Evolutionary conservation across 331 rosid genomes (phyloP), one percentile per base, ranked within the genome.

Genomic region (Malus hybrid): DNA sequence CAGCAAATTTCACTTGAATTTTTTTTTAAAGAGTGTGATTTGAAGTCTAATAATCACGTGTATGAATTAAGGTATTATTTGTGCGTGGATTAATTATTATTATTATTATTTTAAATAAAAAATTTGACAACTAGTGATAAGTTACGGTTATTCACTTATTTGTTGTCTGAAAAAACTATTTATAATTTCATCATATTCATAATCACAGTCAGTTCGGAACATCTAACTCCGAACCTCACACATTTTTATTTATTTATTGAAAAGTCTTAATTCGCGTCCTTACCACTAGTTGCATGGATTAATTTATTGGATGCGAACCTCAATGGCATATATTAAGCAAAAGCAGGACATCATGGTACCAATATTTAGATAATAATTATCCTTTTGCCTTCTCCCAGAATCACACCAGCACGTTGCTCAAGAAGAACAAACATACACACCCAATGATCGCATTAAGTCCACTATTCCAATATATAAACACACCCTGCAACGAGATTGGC

Each of bases 111-210:
- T 0, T 2, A 39, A 39, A 39, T 39, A 39, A 10, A 0, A 36
- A 39, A 9, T 0, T 0, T 0, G 10, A 39, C 1, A 39, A 39
- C 0, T 39, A 10, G 3, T 39, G 0, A 0, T 39, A 39, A 39
- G 12, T 9, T 0, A 39, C 4, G 1, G 0, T 39, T 39, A 39
- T 39, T 39, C 0, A 39, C 0, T 9, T 39, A 39, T 39, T 39
- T 39, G 0, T 39, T 0, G 4, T 39, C 0, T 1, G 1, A 0
- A 39, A 0, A 39, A 3, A 39, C 4, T 8, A 36, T 7, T 0
- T 0, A 39, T 0, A 39, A 39, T 39, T 39, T 39, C 1, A 39
- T 0, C 0, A 0, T 39, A 0, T 39, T 0, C 1, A 0, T 39
- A 0, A 0, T 0, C 12, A 9, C 1, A 39, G 4, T 39, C 4